Evolutionary conservation across 148 eudicot species (phyloP).

Genomic region (Vaccinium corymbosum): DNA sequence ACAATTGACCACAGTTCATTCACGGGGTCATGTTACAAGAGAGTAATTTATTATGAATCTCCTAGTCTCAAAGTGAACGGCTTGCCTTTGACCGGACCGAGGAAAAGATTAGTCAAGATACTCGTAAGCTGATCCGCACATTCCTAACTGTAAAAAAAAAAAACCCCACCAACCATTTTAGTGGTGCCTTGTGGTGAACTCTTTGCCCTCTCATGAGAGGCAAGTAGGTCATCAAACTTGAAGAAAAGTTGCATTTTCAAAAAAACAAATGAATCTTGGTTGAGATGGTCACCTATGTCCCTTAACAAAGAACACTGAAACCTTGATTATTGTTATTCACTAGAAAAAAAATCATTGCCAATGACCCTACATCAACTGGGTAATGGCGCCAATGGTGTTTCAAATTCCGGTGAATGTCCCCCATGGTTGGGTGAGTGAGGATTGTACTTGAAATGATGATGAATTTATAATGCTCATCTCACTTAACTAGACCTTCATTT

Average conservation of each 20-base stretch:
- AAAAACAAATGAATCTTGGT: not conserved
- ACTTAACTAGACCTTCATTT: not conserved
- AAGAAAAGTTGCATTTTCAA: not conserved
- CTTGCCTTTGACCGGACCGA: no score
- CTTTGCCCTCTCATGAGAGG: not conserved
- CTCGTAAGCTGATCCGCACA: no score
- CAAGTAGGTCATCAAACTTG: not conserved
- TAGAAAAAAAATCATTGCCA: not conserved
- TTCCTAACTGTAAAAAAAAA: no score
- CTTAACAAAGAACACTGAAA: not conserved
- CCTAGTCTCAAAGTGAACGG: no score
- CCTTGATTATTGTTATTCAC: not conserved
- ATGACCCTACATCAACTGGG: not conserved
- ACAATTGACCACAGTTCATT: no score
- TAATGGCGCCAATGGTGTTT: not conserved
- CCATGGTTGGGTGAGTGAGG: not conserved
- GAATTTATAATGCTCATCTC: not conserved
- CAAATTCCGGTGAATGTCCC: not conserved
- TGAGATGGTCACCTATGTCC: not conserved
- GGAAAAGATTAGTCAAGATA: no score
- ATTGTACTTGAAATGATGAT: not conserved
- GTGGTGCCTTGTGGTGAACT: not conserved
- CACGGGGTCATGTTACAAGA: no score
- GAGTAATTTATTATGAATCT: no score
- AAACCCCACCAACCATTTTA: not conserved